Evolutionary conservation across 108 stramenopile species (phyloP).

Genomic region (Pseudonitzschia multiseries): DNA sequence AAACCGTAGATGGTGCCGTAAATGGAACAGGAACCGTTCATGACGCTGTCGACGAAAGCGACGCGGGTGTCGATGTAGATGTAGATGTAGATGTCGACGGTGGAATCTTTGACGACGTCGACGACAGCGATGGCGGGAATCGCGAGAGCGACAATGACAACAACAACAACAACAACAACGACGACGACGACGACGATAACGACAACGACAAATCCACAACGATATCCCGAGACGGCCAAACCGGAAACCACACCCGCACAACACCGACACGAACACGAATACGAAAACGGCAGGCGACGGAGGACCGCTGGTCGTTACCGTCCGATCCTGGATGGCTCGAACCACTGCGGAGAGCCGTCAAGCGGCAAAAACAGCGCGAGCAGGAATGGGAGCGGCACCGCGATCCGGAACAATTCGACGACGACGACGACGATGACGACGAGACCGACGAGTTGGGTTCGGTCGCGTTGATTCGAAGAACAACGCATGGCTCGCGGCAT

Average conservation of each 20-base stretch:
- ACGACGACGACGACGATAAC: background rate
- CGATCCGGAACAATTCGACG: constrained; percentile 11
- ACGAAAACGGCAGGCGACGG: background rate
- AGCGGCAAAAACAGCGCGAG: background rate
- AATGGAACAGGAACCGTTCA: background rate
- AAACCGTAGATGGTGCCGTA: too few species aligned
- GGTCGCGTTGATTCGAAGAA: background rate
- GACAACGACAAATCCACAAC: too few species aligned
- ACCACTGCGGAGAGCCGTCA: background rate
- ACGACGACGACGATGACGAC: too few species aligned
- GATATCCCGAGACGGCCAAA: too few species aligned
- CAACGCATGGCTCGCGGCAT: background rate
- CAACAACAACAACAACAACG: background rate
- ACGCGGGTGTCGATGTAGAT: background rate
- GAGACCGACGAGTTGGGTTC: too few species aligned
- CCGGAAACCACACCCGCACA: background rate
- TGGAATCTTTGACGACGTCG: constrained; percentile 12
- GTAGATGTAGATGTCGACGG: background rate
- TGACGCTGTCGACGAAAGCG: background rate
- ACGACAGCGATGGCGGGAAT: background rate
- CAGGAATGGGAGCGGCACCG: background rate
- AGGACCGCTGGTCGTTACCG: background rate
- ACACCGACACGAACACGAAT: background rate
- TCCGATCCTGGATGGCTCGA: background rate
- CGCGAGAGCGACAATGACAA: background rate